These are phyloP conservation scores for Fusarium staphyleae DNA, from an alignment of 2,329 filamentous ascomycete species.

Conservation along the genomic window DNA sequence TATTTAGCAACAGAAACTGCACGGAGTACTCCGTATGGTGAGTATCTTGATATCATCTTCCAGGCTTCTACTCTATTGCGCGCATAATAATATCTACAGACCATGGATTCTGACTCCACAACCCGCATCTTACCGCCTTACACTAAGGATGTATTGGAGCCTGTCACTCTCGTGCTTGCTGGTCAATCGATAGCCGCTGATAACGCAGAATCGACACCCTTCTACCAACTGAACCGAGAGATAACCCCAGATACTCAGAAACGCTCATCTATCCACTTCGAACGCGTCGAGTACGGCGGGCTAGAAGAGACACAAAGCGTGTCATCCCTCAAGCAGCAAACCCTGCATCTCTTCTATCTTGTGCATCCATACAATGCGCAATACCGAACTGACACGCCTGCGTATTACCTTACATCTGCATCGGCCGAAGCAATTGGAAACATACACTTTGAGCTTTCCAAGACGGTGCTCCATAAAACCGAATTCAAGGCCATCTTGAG, in stretches of 20 bases:
- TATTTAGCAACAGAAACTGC: too few species aligned
- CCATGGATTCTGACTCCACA: not conserved
- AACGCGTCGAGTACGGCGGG: slow-evolving; percentile 9
- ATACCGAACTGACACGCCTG: not conserved
- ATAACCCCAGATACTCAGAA: slow-evolving; percentile 9
- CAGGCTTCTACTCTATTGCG: too few species aligned
- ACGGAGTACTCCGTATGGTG: too few species aligned
- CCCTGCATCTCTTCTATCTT: slow-evolving; percentile 21
- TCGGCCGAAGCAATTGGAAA: slow-evolving; percentile 16
- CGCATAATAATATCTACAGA: not conserved
- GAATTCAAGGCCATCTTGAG: slow-evolving; percentile 19
- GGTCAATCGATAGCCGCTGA: slow-evolving; percentile 13
- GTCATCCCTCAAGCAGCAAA: not conserved
- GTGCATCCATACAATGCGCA: slow-evolving; percentile 1
- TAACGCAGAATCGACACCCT: not conserved
- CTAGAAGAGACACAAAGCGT: not conserved
- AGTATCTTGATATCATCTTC: too few species aligned
- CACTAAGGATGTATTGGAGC: fast-evolving
- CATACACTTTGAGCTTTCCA: not conserved
- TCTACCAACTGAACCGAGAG: slow-evolving; percentile 23
- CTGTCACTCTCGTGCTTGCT: slow-evolving; percentile 8
- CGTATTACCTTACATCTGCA: slow-evolving; percentile 25
- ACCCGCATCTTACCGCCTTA: not conserved
- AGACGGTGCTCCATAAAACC: fast-evolving
- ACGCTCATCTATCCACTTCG: slow-evolving; percentile 16